Percentiles rank a stretch among this genome's conserved stretches.
Evolutionary conservation across 1,284 basidiomycete genomes (phyloP).

Genomic region (Puccinia hordei): DNA sequence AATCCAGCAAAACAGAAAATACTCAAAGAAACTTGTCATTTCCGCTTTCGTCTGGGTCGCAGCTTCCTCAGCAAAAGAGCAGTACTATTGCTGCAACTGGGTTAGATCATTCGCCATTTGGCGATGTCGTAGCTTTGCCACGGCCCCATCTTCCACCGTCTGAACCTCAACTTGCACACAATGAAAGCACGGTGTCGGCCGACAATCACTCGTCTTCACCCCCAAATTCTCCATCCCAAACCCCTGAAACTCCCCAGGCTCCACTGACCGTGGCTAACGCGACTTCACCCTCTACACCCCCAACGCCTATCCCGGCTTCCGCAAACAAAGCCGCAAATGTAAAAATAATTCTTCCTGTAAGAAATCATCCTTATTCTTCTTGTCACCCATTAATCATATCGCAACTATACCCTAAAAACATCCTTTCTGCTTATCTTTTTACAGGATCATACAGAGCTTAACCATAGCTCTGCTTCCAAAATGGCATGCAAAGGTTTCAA

Average conservation of each 20-base stretch:
- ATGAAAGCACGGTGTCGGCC: neutral
- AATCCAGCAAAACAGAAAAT: neutral
- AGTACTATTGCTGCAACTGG: neutral
- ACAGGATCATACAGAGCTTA: constrained; percentile 20
- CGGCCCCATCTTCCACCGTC: neutral
- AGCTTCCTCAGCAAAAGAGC: neutral
- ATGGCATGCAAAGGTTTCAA: neutral
- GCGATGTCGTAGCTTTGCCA: neutral
- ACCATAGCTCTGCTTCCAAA: neutral
- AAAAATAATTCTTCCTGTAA: constrained; percentile 21
- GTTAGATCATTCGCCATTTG: neutral
- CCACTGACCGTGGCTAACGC: neutral
- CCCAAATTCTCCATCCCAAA: neutral
- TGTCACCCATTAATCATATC: too few species aligned
- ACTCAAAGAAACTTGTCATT: neutral
- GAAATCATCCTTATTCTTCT: neutral
- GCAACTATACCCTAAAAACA: neutral
- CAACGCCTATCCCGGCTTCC: neutral
- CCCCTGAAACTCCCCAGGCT: neutral
- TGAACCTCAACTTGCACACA: neutral
- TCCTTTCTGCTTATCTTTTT: neutral
- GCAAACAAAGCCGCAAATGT: constrained; percentile 4
- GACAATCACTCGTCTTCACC: neutral
- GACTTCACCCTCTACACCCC: neutral
- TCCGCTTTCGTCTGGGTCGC: neutral